phyloP scores from a whole-genome alignment of 2,329 filamentous ascomycete genomes.

The Verticillium klebahnii region DNA sequence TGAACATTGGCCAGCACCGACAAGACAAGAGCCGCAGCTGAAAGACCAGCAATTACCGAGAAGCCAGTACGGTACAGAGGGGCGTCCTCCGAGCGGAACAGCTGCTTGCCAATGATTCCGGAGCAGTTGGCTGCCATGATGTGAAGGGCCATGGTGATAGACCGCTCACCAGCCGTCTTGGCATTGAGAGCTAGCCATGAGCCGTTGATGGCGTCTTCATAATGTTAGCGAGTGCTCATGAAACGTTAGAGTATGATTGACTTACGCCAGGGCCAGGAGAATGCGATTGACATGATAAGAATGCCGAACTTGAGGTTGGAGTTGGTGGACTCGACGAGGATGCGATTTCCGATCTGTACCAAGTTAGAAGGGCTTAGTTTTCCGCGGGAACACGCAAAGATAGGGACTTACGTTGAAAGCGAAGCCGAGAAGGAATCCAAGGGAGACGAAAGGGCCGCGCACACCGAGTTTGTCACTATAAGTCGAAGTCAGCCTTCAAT shows the following conservation, averaged over 20 bases:
- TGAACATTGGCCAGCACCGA: conserved; percentile 10
- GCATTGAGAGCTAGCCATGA: conserved; percentile 25
- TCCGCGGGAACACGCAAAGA: neutral
- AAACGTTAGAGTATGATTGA: conserved; percentile 3
- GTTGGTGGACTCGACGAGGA: conserved; percentile 20
- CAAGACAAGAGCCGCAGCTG: conserved; percentile 2
- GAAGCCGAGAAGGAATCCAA: conserved; percentile 11
- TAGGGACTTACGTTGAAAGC: conserved; percentile 4
- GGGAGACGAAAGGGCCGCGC: conserved; percentile 14
- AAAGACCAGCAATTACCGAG: conserved; percentile 18
- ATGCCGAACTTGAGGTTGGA: conserved; percentile 20
- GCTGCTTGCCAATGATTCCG: conserved; percentile 22
- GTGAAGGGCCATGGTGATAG: conserved; percentile 25
- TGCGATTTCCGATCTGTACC: conserved; percentile 20
- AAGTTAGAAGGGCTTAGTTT: neutral
- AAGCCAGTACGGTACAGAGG: conserved; percentile 23
- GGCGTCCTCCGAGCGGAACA: conserved; percentile 23
- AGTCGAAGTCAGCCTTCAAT: neutral
- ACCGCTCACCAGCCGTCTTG: conserved; percentile 21
- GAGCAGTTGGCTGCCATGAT: conserved; percentile 27
- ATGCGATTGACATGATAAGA: conserved; percentile 16
- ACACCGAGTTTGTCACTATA: conserved; percentile 11
- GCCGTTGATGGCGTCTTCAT: conserved; percentile 19
- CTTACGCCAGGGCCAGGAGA: conserved; percentile 23
- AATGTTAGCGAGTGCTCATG: neutral